These are phyloP conservation scores for Galerina marginata DNA, from an alignment of 768 basidiomycete species.

Conservation along the genomic window DNA sequence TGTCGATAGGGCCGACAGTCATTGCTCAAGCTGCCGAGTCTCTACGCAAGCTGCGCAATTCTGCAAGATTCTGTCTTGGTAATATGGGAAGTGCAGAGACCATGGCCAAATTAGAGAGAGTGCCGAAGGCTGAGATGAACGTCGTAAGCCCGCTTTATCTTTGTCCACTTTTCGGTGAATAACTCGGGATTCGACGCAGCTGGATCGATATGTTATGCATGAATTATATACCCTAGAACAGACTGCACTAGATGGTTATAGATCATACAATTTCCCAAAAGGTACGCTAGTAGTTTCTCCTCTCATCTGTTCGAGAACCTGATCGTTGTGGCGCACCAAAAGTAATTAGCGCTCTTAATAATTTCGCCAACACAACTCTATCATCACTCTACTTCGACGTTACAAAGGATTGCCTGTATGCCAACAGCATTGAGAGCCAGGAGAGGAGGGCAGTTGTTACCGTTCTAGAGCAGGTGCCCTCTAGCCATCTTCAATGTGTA, in stretches of 20 bases:
- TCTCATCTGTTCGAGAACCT: neutral
- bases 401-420: constrained; percentile 90
- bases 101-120: constrained; percentile 36
- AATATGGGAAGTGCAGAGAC: constrained; percentile 58
- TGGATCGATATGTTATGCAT: constrained; percentile 87
- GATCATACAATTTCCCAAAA: constrained; percentile 79
- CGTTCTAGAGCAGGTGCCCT: constrained; percentile 70
- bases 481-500: neutral
- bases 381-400: constrained; percentile 94
- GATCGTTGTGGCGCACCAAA: neutral
- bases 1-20: constrained; percentile 80
- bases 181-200: constrained; percentile 43
- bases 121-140: constrained; percentile 55
- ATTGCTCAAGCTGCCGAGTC: constrained; percentile 78
- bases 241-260: constrained; percentile 70
- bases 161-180: neutral
- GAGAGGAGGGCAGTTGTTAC: constrained; percentile 71
- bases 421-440: constrained; percentile 53
- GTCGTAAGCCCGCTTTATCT: constrained; percentile 53
- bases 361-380: constrained; percentile 83
- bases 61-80: constrained; percentile 85
- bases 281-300: constrained; percentile 48
- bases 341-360: constrained; percentile 76
- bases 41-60: constrained; percentile 84
- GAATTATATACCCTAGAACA: constrained; percentile 78